Base-by-base conservation (phyloP, 768 basidiomycete species). In the Boletus fagicola region DNA sequence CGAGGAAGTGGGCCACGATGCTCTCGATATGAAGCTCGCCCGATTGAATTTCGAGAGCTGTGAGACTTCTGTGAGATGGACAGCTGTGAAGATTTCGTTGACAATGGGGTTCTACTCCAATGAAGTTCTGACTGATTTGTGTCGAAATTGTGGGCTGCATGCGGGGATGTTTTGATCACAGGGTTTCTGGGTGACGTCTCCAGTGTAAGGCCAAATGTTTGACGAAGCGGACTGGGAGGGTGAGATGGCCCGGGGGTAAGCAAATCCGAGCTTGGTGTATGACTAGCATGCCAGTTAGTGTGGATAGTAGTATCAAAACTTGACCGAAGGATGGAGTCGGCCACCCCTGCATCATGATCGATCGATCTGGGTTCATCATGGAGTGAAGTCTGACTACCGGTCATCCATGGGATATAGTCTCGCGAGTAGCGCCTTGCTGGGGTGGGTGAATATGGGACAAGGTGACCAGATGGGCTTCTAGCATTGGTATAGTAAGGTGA, bases 401-500 rank as follows among this genome's bases (percentile, higher is more conserved):
- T 10, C 18, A 59, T 51, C 58, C 52, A 58, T 8, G 61, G 13
- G 2, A 56, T 35, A 44, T 26, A 4, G 15, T 52, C 57, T 44
- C 44, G 59, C 1, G 66, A 60, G 47, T 49, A 46, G 24, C 45
- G 59, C 31, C 60, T 63, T 51, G 55, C 47, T 8, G 53, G 58
- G 36, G 45, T 11, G 5, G 55, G 68, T 18, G 66, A 48, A 42
- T 44, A 47, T 9, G 66, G 66, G 4, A 40, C 3, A 16, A 70
- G 61, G 26, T 68, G 67, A 18, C 61, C 66, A 35, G 66, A 68
- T 10, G 49, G 50, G 11, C 65, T 64, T 40, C 57, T 62, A n/a
- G 44, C 28, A 44, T 10, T 54, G 28, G 36, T 45, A 20, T 62
- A 3, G 2, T 3, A 66, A 18, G 59, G 57, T n/a, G 33, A 39